Percentiles rank a stretch among this genome's conserved stretches.
Conservation (phyloP, 176 grass and related monocot species). For the Alopecurus myosuroides region DNA sequence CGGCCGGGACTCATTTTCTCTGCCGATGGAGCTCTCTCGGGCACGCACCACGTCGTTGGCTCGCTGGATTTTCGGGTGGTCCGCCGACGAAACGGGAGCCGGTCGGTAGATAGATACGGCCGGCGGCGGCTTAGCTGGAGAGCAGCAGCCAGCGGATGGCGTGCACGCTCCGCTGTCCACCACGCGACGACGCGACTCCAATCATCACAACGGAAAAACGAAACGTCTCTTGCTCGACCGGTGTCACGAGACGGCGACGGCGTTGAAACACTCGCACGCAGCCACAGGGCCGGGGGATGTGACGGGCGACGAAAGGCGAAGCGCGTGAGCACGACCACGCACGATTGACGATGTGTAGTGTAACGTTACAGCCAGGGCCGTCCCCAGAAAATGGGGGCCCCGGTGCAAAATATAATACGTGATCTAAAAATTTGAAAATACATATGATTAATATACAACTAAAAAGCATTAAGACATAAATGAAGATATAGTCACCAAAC, state of each 20-base stretch:
- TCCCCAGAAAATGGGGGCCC: too few relatives aligned
- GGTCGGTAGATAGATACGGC: not conserved
- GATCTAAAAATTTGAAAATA: too few relatives aligned
- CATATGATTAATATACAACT: too few relatives aligned
- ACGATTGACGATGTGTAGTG: not conserved
- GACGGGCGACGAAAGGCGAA: not conserved
- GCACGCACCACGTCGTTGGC: not conserved
- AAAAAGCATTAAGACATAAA: too few relatives aligned
- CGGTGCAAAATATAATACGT: too few relatives aligned
- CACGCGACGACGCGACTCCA: not conserved
- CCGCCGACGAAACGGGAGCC: not conserved
- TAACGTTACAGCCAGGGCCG: too few relatives aligned
- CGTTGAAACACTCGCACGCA: not conserved
- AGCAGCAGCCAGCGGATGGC: not conserved
- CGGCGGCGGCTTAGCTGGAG: conserved; percentile 13
- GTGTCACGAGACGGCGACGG: conserved; percentile 8
- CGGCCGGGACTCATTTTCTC: too few relatives aligned
- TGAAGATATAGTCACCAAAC: too few relatives aligned
- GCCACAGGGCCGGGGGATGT: not conserved
- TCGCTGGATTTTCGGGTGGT: not conserved
- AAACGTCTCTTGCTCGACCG: not conserved
- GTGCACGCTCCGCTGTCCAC: conserved; percentile 23
- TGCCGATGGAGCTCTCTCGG: too few relatives aligned
- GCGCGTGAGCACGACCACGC: not conserved
- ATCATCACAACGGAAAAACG: not conserved